Conservation (phyloP, 202 grass and related monocot species). For the Bolboschoenoplectus hybrid region DNA sequence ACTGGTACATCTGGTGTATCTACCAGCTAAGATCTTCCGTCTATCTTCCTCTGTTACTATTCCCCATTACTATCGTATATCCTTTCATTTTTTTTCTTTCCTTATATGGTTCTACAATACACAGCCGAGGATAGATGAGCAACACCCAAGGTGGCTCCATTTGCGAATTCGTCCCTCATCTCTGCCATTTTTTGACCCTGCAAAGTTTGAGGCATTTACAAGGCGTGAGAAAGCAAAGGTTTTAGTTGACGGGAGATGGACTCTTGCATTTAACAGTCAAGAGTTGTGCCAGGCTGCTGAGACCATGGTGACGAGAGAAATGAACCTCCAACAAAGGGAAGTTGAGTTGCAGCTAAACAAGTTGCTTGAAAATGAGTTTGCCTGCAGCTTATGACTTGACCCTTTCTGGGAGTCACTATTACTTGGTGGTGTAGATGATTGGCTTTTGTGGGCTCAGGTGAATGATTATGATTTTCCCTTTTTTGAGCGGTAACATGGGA, state of each 20-base stretch:
- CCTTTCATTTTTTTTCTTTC: neutral
- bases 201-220: slow-evolving; percentile 52
- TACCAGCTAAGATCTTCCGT: neutral
- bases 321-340: slow-evolving; percentile 57
- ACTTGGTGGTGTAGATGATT: neutral
- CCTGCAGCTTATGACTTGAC: slow-evolving; percentile 10
- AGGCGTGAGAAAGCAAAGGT: slow-evolving; percentile 53
- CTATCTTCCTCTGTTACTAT: neutral
- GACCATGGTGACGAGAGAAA: slow-evolving; percentile 70
- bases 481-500: slow-evolving; percentile 16
- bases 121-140: slow-evolving; percentile 87
- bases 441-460: neutral
- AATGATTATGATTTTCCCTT: slow-evolving; percentile 25
- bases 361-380: slow-evolving; percentile 60
- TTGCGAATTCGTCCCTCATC: slow-evolving; percentile 82
- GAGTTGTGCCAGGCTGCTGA: slow-evolving; percentile 70
- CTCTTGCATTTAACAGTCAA: slow-evolving; percentile 82
- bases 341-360: slow-evolving; percentile 61
- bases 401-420: neutral
- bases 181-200: slow-evolving; percentile 78
- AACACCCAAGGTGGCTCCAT: slow-evolving; percentile 87
- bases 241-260: slow-evolving; percentile 97
- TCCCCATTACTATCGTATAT: neutral
- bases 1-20: slow-evolving; percentile 18
- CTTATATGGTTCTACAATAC: slow-evolving; percentile 17